Evolutionary conservation across 192 early-diverging fungal genomes (phyloP).

Genomic region (Coemansia sp.): DNA sequence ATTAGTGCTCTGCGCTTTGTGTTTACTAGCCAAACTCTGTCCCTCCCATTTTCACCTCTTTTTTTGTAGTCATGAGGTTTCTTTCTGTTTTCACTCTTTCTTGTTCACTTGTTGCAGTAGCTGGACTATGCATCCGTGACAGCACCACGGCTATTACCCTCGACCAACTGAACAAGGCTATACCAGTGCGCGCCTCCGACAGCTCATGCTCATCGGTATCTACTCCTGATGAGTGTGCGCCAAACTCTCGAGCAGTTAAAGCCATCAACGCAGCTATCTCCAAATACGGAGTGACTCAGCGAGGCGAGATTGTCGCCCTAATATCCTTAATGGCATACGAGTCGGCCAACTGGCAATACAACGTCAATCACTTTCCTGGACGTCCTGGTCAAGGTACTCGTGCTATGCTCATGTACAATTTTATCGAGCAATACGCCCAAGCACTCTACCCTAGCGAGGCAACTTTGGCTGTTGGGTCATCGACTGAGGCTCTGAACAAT

Average conservation of each 20-base stretch:
- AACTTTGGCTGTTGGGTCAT: constrained; percentile 1
- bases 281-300: constrained; percentile 41
- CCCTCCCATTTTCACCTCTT: not conserved
- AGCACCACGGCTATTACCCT: constrained; percentile 16
- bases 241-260: constrained; percentile 25
- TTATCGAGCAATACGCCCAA: constrained; percentile 39
- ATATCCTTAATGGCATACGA: constrained; percentile 52
- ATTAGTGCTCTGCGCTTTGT: not conserved
- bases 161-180: constrained; percentile 34
- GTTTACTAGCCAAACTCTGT: not conserved
- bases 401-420: constrained; percentile 56
- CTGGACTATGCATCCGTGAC: constrained; percentile 11
- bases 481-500: constrained; percentile 21
- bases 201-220: constrained; percentile 23
- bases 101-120: not conserved
- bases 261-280: constrained; percentile 43
- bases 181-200: constrained; percentile 18
- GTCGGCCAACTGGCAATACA: constrained; percentile 51
- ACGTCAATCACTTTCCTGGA: constrained; percentile 53
- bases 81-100: not conserved
- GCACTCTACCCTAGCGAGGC: constrained; percentile 22
- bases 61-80: not conserved
- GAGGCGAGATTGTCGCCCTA: constrained; percentile 40
- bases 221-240: constrained; percentile 31
- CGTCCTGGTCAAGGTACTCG: constrained; percentile 49